Percentiles rank a stretch among this genome's conserved stretches.
Evolutionary conservation across 176 grass and related monocot species (phyloP).

Genomic region (Bolboschoenus planiculmis): DNA sequence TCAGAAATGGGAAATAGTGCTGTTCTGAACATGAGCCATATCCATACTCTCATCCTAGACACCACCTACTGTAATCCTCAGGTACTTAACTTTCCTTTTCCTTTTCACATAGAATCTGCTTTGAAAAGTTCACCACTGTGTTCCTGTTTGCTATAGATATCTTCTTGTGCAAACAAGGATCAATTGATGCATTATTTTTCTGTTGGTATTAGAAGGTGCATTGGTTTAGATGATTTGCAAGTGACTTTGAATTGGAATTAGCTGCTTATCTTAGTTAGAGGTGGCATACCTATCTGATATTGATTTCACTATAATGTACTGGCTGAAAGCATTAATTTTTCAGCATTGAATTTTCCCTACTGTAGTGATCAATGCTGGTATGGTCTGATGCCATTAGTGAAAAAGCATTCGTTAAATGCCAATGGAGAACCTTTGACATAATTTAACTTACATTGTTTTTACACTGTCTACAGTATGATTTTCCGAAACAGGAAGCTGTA

Average conservation of each 20-base stretch:
- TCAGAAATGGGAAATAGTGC: constrained; percentile 61
- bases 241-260: background rate
- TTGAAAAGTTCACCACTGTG: background rate
- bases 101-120: background rate
- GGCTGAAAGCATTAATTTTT: background rate
- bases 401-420: background rate
- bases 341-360: background rate
- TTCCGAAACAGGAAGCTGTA: constrained; percentile 77
- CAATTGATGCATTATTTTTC: constrained; percentile 11
- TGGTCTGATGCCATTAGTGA: background rate
- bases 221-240: constrained; percentile 8
- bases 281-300: background rate
- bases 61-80: constrained; percentile 86
- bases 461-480: constrained; percentile 65
- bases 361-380: background rate
- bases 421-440: background rate
- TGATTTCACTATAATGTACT: background rate
- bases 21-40: constrained; percentile 44
- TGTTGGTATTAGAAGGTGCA: background rate
- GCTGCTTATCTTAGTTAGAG: background rate
- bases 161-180: constrained; percentile 3
- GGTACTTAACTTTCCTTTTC: constrained; percentile 42
- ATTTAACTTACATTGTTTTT: background rate
- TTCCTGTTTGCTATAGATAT: background rate
- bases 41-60: constrained; percentile 87